Base-by-base conservation (phyloP, 129 eudicot species). In the Flaveria bidentis region DNA sequence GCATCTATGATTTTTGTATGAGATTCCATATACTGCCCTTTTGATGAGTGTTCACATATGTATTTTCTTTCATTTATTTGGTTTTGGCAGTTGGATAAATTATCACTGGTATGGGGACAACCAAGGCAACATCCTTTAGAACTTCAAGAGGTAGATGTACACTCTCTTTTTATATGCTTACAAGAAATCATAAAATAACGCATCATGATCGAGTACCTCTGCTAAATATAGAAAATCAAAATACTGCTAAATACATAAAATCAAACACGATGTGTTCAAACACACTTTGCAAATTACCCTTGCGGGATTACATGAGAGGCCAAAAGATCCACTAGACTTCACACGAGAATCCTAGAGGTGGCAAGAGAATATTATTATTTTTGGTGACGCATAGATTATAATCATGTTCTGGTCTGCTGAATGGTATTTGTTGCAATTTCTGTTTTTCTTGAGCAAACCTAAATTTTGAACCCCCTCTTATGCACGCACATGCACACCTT, bases 41-140 rank as follows among this genome's bases (percentile, higher is more conserved):
- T 75, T 76, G 80, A 76, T 39, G 61, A 28, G 76, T 58, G 60
- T n/a, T 49, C 41, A 45, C 50, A 56, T 23, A 44, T 28, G 28
- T 56, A 14, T 77, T 9, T 9, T 44, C 46, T 64, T 63, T 30
- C 9, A 2, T 62, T 28, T 62, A 56, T 44, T 23, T 44, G 30
- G 67, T 60, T 36, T 82, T 79, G 72, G 67, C 97, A 95, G 99
- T 73, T 91, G 56, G 96, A 95, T 65, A 95, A 85, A 78, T 47
- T 87, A 60, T 63, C 97, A 62, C 85, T 87, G 52, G 92, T 89
- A 72, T 95, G 99, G 97, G 99, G 99, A 68, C 85, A 91, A 68
- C 99, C 97, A 78, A 92, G 97, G 2, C 99, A 91, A 73, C 87
- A 88, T 80, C 95, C 97, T 39, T 62, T 95, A 83, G 90, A 90